Conservation (phyloP, 352 stramenopile genomes). For the Phytophthora fragariae region DNA sequence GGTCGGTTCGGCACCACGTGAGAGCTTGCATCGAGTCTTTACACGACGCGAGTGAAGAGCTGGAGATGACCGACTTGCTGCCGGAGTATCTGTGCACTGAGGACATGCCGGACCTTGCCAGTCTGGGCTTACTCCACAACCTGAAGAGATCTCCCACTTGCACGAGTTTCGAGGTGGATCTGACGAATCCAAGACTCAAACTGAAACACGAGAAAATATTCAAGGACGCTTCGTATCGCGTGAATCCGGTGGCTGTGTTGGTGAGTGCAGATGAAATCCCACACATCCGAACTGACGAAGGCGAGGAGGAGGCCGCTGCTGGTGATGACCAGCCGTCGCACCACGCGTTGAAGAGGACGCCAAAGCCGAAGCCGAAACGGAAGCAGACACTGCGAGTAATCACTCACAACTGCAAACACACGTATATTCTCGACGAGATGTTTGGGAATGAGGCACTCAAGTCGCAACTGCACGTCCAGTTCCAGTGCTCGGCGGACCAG, state of each 20-base stretch:
- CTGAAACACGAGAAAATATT: constrained; percentile 47
- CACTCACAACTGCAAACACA: constrained; percentile 5
- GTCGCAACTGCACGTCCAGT: constrained; percentile 55
- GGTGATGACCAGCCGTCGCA: constrained; percentile 11
- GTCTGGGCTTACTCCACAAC: constrained; percentile 9
- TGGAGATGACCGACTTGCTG: constrained; percentile 42
- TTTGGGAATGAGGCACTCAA: constrained; percentile 40
- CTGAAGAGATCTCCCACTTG: neutral
- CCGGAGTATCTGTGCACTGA: constrained; percentile 43
- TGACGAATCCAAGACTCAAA: constrained; percentile 41
- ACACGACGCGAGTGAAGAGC: constrained; percentile 7
- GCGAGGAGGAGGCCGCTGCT: neutral
- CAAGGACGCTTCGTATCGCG: constrained; percentile 47
- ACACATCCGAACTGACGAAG: neutral
- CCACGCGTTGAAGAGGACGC: constrained; percentile 44
- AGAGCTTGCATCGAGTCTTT: constrained; percentile 36
- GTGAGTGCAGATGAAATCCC: constrained; percentile 50
- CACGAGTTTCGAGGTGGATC: constrained; percentile 36
- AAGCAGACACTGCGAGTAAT: constrained; percentile 19
- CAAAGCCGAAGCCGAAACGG: constrained; percentile 46
- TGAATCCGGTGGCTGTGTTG: constrained; percentile 59
- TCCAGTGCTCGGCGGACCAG: constrained; percentile 58
- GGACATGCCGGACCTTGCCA: constrained; percentile 28
- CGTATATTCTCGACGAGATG: constrained; percentile 47
- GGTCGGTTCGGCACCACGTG: constrained; percentile 18